Percentiles rank a stretch among this genome's conserved stretches.
These are phyloP conservation scores for Lepiota venenata DNA, from an alignment of 768 basidiomycete species.

Conservation along the genomic window DNA sequence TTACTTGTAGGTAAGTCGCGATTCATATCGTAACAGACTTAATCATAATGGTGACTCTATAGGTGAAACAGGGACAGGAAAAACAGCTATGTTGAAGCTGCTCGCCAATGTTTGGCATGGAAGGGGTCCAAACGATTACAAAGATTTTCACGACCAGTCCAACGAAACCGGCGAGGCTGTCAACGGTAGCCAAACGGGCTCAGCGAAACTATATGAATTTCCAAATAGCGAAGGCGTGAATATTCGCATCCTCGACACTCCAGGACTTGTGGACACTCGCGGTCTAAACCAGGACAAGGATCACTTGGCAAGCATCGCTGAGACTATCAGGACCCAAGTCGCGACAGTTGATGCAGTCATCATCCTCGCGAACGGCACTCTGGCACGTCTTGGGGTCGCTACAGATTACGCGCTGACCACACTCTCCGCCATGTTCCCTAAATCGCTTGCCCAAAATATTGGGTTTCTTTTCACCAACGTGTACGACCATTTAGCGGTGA, in stretches of 20 bases:
- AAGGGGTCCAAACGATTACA: no score
- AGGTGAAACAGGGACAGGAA: no score
- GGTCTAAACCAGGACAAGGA: slow-evolving; percentile 20
- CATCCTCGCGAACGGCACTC: slow-evolving; percentile 26
- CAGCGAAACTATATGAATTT: no score
- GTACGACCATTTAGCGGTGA: slow-evolving; percentile 13
- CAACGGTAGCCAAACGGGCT: no score
- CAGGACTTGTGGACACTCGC: slow-evolving; percentile 26
- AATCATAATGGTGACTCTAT: no score
- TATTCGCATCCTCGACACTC: slow-evolving; percentile 25
- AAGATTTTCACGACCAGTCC: no score
- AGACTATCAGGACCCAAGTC: slow-evolving; percentile 18
- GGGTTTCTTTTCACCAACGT: slow-evolving; percentile 21
- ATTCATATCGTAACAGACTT: no score
- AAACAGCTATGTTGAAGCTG: no score
- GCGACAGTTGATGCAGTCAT: slow-evolving; percentile 21
- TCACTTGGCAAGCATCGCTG: slow-evolving; percentile 24
- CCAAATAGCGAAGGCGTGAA: neutral
- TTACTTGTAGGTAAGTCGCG: no score
- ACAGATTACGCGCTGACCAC: slow-evolving; percentile 24
- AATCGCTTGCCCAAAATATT: slow-evolving; percentile 20
- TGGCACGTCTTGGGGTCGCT: slow-evolving; percentile 18
- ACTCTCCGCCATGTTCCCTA: slow-evolving; percentile 22
- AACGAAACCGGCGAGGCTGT: no score
- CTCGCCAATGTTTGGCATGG: no score